These are phyloP conservation scores for Breviolum minutum DNA, from an alignment of 73 alveolate genomes.

Conservation along the genomic window DNA sequence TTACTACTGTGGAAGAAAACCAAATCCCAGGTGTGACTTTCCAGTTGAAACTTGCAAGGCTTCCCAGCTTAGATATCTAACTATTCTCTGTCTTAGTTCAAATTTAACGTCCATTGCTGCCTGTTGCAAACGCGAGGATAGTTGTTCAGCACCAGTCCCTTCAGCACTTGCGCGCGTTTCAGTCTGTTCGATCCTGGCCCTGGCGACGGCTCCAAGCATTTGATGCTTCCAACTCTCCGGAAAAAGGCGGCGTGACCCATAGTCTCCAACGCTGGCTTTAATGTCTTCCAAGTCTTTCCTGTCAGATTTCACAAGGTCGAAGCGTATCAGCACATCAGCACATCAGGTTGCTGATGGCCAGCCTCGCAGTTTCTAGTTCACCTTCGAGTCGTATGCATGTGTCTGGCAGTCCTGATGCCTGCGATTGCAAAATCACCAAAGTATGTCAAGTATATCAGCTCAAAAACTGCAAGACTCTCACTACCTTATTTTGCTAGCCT, in stretches of 20 bases:
- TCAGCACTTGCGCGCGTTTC: slow-evolving; percentile 2
- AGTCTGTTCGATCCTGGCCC: slow-evolving; percentile 1
- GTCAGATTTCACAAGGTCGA: too few species aligned
- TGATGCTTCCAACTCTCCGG: neutral
- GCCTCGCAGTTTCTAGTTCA: slow-evolving; percentile 43
- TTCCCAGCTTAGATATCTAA: neutral
- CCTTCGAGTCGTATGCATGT: neutral
- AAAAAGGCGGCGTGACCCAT: slow-evolving; percentile 15
- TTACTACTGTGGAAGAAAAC: neutral
- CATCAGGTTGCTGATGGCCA: too few species aligned
- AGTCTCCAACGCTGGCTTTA: neutral
- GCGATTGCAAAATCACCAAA: neutral
- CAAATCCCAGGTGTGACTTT: too few species aligned
- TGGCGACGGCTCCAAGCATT: neutral
- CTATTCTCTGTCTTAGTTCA: too few species aligned
- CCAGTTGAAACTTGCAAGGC: neutral
- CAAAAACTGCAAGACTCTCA: neutral
- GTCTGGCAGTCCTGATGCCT: slow-evolving; percentile 52
- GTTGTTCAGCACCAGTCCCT: neutral
- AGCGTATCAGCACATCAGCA: too few species aligned
- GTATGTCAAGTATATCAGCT: neutral
- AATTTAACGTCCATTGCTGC: neutral
- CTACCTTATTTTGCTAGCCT: neutral
- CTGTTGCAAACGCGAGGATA: slow-evolving; percentile 10
- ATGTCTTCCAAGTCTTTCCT: slow-evolving; percentile 34